phyloP scores from a whole-genome alignment of 306 rosid species.

The Pyrus communis region DNA sequence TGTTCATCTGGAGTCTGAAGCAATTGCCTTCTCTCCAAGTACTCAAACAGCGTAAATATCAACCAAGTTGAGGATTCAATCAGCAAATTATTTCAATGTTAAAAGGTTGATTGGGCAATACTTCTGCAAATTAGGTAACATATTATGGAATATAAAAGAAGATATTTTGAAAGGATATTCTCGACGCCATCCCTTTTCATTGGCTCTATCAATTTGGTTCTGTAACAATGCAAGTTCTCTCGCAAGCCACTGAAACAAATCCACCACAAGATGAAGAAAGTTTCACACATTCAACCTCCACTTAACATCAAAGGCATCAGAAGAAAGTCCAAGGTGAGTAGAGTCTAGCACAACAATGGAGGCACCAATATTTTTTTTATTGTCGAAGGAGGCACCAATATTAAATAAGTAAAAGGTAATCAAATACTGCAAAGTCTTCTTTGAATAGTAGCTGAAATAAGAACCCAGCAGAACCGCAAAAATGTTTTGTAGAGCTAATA shows the following conservation, averaged over 20 bases:
- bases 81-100: neutral
- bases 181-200: slow-evolving; percentile 88
- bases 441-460: neutral
- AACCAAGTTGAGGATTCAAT: slow-evolving; percentile 47
- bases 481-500: neutral
- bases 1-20: slow-evolving; percentile 63
- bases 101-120: neutral
- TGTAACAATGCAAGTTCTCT: slow-evolving; percentile 48
- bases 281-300: slow-evolving; percentile 22
- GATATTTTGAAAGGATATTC: slow-evolving; percentile 72
- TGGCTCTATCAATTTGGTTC: slow-evolving; percentile 67
- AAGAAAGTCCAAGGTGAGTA: neutral
- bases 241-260: slow-evolving; percentile 58
- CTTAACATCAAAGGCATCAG: slow-evolving; percentile 6
- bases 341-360: neutral
- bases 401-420: neutral
- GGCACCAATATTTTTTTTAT: neutral
- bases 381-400: neutral
- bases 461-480: neutral
- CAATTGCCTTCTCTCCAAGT: slow-evolving; percentile 57
- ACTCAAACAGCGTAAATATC: slow-evolving; percentile 47
- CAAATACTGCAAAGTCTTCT: neutral
- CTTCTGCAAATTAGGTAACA: neutral
- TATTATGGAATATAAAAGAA: neutral
- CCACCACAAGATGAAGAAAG: slow-evolving; percentile 23